Percentiles rank a stretch among this genome's conserved stretches.
Evolutionary conservation across 108 stramenopile species (phyloP).

Genomic region (Fragilariopsis cylindrus): DNA sequence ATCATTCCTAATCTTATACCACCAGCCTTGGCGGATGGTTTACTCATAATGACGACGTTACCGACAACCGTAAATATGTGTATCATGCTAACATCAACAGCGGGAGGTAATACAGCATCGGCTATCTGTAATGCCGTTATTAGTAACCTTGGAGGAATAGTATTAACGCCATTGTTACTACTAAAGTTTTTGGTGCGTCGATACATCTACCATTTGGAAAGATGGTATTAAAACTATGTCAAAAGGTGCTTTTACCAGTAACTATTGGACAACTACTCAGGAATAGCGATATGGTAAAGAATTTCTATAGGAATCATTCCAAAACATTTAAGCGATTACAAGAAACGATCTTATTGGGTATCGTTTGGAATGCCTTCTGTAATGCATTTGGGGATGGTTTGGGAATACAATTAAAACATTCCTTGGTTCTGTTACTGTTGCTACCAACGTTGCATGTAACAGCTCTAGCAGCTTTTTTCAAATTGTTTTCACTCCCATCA

Average conservation of each 20-base stretch:
- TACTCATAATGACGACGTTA: constrained; percentile 79
- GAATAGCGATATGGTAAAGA: constrained; percentile 46
- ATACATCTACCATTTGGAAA: constrained; percentile 78
- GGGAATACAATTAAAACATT: constrained; percentile 62
- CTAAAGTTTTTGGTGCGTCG: constrained; percentile 71
- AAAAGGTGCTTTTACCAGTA: constrained; percentile 83
- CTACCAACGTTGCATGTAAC: constrained; percentile 69
- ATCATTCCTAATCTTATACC: constrained; percentile 54
- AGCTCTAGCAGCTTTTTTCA: constrained; percentile 50
- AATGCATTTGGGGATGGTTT: constrained; percentile 81
- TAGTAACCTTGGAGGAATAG: constrained; percentile 83
- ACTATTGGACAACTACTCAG: constrained; percentile 79
- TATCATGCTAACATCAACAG: constrained; percentile 77
- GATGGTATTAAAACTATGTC: constrained; percentile 74
- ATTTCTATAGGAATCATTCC: constrained; percentile 53
- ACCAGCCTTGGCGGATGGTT: constrained; percentile 61
- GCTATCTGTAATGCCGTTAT: constrained; percentile 90
- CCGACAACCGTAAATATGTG: constrained; percentile 96
- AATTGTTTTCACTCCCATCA: constrained; percentile 49
- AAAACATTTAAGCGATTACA: constrained; percentile 79
- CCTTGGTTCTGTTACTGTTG: constrained; percentile 51
- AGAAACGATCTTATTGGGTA: constrained; percentile 82
- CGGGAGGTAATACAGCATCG: constrained; percentile 81
- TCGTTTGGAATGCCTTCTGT: constrained; percentile 93
- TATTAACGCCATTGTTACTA: constrained; percentile 87